These are phyloP conservation scores for Pugionium dolabratum DNA, from an alignment of 345 rosid species.

Conservation along the genomic window DNA sequence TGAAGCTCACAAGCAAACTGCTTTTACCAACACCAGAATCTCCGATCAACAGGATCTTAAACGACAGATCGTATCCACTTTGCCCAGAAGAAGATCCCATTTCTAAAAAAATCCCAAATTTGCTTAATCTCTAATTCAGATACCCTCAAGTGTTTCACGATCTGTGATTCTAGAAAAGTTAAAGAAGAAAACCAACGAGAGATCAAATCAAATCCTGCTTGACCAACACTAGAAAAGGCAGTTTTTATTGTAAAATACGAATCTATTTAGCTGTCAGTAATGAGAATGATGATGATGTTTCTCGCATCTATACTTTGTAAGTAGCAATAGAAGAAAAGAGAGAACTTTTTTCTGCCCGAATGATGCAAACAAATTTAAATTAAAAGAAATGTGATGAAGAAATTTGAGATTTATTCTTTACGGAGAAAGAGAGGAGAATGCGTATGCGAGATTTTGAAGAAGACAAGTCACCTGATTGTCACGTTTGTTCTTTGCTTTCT, in stretches of 20 bases:
- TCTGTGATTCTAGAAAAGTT: slow-evolving; percentile 16
- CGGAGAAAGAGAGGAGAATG: slow-evolving; percentile 40
- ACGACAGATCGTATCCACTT: slow-evolving; percentile 76
- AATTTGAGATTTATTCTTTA: slow-evolving; percentile 39
- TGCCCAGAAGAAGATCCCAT: slow-evolving; percentile 89
- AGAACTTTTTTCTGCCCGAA: slow-evolving; percentile 1
- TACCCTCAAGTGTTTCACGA: neutral
- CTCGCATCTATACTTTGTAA: slow-evolving; percentile 20
- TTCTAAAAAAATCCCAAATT: slow-evolving; percentile 16
- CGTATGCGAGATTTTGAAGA: slow-evolving; percentile 16
- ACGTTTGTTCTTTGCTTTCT: slow-evolving; percentile 36
- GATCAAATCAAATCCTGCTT: slow-evolving; percentile 41
- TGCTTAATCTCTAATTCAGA: slow-evolving; percentile 8
- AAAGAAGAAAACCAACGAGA: slow-evolving; percentile 27
- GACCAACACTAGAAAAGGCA: slow-evolving; percentile 18
- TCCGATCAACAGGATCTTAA: slow-evolving; percentile 96
- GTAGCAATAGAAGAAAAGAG: neutral
- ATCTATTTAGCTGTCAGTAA: slow-evolving; percentile 19
- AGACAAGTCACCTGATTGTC: slow-evolving; percentile 17
- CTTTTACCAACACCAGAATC: slow-evolving; percentile 98
- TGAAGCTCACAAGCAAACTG: slow-evolving; percentile 94
- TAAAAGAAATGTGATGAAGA: slow-evolving; percentile 36
- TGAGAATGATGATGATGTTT: slow-evolving; percentile 33
- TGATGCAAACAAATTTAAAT: slow-evolving; percentile 20
- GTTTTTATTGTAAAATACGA: neutral